These are phyloP conservation scores for Pleodorina starrii DNA, from an alignment of 139 green algal species.

Conservation along the genomic window DNA sequence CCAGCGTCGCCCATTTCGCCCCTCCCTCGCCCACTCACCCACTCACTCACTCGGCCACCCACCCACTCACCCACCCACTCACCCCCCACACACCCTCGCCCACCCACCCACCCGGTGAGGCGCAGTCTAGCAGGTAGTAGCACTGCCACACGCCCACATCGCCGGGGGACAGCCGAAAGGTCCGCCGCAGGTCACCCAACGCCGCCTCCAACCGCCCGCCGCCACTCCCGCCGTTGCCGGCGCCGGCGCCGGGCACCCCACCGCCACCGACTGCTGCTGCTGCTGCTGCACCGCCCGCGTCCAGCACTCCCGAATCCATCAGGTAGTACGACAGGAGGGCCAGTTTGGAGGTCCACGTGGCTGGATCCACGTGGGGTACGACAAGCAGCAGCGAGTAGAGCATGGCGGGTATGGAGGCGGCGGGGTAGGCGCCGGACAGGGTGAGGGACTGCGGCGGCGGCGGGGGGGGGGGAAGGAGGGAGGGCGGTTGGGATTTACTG, in stretches of 20 bases:
- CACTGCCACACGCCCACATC: constrained; percentile 41
- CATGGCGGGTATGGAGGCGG: constrained; percentile 42
- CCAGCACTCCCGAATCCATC: constrained; percentile 60
- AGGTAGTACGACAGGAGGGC: constrained; percentile 72
- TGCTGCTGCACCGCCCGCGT: neutral
- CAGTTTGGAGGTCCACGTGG: constrained; percentile 61
- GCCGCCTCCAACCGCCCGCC: neutral
- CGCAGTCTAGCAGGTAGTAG: constrained; percentile 39
- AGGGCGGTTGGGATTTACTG: no score
- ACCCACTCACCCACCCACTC: no score
- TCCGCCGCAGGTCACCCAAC: constrained; percentile 27
- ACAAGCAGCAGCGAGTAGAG: constrained; percentile 63
- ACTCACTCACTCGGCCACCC: no score
- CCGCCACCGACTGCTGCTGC: neutral
- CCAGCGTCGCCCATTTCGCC: no score
- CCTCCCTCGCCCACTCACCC: no score
- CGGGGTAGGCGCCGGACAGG: constrained; percentile 51
- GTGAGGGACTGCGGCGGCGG: constrained; percentile 29
- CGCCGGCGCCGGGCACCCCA: neutral
- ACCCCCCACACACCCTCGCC: no score
- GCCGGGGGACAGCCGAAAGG: neutral
- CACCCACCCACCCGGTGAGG: constrained; percentile 18
- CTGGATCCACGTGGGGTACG: constrained; percentile 13
- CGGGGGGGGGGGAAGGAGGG: no score
- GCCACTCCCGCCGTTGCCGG: neutral